Evolutionary conservation across 495 filamentous ascomycete genomes (phyloP).

Genomic region (Penicillium cosmopolitanum): DNA sequence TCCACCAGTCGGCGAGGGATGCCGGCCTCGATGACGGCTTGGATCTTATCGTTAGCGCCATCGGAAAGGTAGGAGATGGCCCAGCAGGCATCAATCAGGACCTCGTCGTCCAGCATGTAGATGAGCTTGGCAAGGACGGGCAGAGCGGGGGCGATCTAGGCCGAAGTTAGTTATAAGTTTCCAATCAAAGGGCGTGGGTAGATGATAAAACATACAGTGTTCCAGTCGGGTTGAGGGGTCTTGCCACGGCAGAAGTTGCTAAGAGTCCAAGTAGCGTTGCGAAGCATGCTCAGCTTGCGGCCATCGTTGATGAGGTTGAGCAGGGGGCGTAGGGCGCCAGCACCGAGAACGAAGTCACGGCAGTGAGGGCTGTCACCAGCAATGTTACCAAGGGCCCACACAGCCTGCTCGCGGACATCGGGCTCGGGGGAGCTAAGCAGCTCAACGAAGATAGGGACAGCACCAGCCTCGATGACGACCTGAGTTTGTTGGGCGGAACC

Average conservation of each 20-base stretch:
- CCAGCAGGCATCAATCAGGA: slow-evolving; percentile 99
- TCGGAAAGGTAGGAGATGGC: slow-evolving; percentile 99
- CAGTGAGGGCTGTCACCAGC: slow-evolving; percentile 97
- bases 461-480: slow-evolving; percentile 97
- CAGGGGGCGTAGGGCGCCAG: slow-evolving; percentile 88
- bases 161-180: slow-evolving; percentile 2
- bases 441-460: slow-evolving; percentile 98
- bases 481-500: slow-evolving; percentile 97
- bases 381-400: slow-evolving; percentile 99
- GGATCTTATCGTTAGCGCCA: slow-evolving; percentile 98
- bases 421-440: slow-evolving; percentile 93
- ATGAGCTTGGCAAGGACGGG: slow-evolving; percentile 96
- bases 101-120: slow-evolving; percentile 97
- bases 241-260: slow-evolving; percentile 99
- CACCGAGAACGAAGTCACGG: slow-evolving; percentile 90
- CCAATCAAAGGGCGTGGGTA: slow-evolving; percentile 4
- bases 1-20: slow-evolving; percentile 97
- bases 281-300: slow-evolving; percentile 98
- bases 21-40: slow-evolving; percentile 97
- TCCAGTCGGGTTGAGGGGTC: slow-evolving; percentile 98
- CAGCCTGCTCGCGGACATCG: slow-evolving; percentile 97
- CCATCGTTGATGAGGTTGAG: slow-evolving; percentile 91
- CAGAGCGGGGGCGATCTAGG: slow-evolving; percentile 90
- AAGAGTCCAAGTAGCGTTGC: slow-evolving; percentile 98
- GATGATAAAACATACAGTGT: slow-evolving; percentile 62